Base-by-base conservation (phyloP, 768 basidiomycete species). In the Hortiboletus campestris region DNA sequence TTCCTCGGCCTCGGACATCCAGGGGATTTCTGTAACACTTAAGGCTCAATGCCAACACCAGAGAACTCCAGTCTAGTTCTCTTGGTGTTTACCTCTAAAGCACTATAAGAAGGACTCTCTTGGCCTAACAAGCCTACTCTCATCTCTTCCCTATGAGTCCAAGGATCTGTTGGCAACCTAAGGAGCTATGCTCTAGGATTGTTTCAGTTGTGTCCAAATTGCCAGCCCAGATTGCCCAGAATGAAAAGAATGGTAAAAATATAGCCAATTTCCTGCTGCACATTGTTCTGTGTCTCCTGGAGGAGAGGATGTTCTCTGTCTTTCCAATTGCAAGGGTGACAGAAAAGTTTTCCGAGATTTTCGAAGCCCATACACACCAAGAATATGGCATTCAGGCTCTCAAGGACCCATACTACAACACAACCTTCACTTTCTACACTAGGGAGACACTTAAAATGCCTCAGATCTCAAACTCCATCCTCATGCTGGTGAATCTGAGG, bases 371-470 rank as follows among this genome's bases (percentile, higher is more conserved):
- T 58, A 17, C 42, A 1, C 25, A 13, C 14, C 16, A 40, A 8
- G n/a, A 34, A 7, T 1, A 38, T 8, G 46, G n/a, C 35, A 59
- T 68, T 2, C 29, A 83, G 31, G 49, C 52, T 0, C 46, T 62
- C 38, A 62, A 74, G 34, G 34, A 49, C 0, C 78, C 81, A 0
- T 90, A 88, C 61, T 91, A 91, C 54, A 77, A 78, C 29, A 83
- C 87, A 1, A 80, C 74, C 19, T 75, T 86, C 48, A 74, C 80
- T 6, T 80, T 75, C 56, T 84, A 84, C 65, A 86, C 84, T 0
- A 57, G 39, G 6, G 42, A 66, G 3, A 79, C 81, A 2, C 55
- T 84, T 31, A 55, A 59, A 4, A 57, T 62, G 60, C 55, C 11
- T 35, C 49, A 4, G 4, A 17, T 6, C 13, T 34, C 9, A 38